These are phyloP conservation scores for Neurospora sp. DNA, from an alignment of 495 filamentous ascomycete genomes.

Conservation along the genomic window DNA sequence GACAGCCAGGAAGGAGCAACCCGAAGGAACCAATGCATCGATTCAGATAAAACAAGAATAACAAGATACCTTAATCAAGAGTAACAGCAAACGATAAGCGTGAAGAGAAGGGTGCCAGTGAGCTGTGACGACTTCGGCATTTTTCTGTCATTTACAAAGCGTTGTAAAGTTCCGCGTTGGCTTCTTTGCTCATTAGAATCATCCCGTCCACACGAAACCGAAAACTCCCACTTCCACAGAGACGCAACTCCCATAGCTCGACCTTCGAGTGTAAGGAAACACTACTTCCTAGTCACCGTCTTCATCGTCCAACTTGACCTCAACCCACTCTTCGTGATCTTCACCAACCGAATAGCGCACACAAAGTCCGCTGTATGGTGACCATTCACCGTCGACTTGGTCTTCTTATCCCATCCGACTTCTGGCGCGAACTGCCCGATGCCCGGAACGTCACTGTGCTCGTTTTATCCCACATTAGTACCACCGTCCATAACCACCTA, in stretches of 20 bases:
- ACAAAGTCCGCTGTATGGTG: constrained; percentile 3
- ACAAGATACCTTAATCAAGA: no score
- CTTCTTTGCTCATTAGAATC: no score
- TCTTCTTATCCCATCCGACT: neutral
- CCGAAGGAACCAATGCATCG: neutral
- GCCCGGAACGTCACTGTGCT: neutral
- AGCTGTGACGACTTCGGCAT: no score
- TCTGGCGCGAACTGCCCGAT: neutral
- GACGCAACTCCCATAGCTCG: no score
- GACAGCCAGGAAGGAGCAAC: neutral
- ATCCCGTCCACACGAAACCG: neutral
- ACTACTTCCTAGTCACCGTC: neutral
- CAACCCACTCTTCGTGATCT: constrained; percentile 4
- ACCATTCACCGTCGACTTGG: neutral
- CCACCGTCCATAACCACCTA: no score
- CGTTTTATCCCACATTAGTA: neutral
- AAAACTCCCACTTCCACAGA: no score
- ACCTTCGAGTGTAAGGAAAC: neutral
- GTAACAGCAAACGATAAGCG: no score
- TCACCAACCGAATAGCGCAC: constrained; percentile 4
- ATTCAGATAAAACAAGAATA: no score
- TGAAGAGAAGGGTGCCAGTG: no score
- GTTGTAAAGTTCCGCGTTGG: no score
- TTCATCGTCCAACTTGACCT: constrained; percentile 1
- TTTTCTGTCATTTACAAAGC: no score